Evolutionary conservation across 2,329 filamentous ascomycete species (phyloP).

Genomic region (Fusarium caatingaense): DNA sequence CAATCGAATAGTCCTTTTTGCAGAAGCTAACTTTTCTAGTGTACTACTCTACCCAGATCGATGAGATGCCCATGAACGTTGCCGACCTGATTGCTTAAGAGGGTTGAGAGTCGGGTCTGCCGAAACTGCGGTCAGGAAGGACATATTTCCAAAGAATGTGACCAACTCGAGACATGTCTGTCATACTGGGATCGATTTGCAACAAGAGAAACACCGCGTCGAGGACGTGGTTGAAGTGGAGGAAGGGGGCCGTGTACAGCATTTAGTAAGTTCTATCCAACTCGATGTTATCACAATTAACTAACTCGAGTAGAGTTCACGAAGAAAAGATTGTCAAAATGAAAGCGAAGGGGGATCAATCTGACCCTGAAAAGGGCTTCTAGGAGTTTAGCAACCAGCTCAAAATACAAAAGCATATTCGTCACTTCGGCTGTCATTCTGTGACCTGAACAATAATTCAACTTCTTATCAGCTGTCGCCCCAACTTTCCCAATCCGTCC

Average conservation of each 20-base stretch:
- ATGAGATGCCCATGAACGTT: conserved; percentile 99
- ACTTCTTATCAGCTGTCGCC: conserved; percentile 18
- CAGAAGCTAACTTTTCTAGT: conserved; percentile 63
- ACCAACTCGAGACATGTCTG: not conserved
- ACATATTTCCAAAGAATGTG: not conserved
- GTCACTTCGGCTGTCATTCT: not conserved
- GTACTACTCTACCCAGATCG: conserved; percentile 96
- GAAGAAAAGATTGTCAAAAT: conserved; percentile 23
- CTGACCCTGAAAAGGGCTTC: conserved; percentile 3
- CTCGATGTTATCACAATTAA: not conserved
- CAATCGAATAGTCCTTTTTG: too few relatives aligned
- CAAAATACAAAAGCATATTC: conserved; percentile 14
- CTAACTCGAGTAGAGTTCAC: conserved; percentile 5
- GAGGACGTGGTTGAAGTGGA: conserved; percentile 41
- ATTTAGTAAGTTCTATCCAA: conserved; percentile 36
- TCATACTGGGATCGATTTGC: not conserved
- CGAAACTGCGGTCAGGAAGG: not conserved
- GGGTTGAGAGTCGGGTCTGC: too few relatives aligned
- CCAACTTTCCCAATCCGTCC: conserved; percentile 23
- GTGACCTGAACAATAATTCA: not conserved
- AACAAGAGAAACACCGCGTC: conserved; percentile 23
- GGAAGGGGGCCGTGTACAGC: conserved; percentile 47
- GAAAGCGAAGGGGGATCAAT: conserved; percentile 2
- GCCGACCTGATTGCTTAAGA: conserved; percentile 67
- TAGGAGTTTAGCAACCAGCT: not conserved